Evolutionary conservation across 2,329 filamentous ascomycete species (phyloP).

Genomic region (Nigrospora sphaerica): DNA sequence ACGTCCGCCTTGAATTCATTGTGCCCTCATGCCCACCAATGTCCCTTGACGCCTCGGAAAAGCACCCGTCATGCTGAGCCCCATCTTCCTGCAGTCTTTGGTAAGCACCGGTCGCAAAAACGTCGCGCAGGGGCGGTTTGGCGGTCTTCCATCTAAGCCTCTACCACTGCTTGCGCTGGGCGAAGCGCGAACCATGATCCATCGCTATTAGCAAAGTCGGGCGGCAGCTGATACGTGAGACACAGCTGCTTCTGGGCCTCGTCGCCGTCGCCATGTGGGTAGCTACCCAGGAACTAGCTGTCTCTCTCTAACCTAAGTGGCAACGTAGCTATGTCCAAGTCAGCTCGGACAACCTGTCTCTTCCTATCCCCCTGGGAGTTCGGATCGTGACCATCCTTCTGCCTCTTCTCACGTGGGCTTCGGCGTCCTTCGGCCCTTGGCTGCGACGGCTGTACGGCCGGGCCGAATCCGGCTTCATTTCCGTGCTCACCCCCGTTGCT

Average conservation of each 20-base stretch:
- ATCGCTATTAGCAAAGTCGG: background rate
- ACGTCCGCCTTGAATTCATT: too few relatives aligned
- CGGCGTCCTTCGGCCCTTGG: constrained; percentile 14
- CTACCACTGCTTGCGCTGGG: too few relatives aligned
- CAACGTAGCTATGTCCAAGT: constrained; percentile 18
- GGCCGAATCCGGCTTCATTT: constrained; percentile 3
- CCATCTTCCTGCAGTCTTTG: too few relatives aligned
- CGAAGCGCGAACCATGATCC: too few relatives aligned
- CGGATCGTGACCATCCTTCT: constrained; percentile 20
- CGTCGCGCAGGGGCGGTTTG: too few relatives aligned
- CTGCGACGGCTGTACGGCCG: constrained; percentile 5
- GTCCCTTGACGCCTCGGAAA: too few relatives aligned
- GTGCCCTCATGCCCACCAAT: too few relatives aligned
- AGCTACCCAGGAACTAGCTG: background rate
- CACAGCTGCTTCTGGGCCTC: background rate
- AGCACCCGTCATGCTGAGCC: too few relatives aligned
- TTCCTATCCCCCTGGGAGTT: constrained; percentile 20
- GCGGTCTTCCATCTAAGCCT: too few relatives aligned
- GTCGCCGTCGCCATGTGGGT: constrained; percentile 1
- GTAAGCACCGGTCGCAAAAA: too few relatives aligned
- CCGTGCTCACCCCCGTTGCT: constrained; percentile 20
- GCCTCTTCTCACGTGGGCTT: constrained; percentile 17
- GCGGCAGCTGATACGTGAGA: background rate
- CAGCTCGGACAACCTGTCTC: constrained; percentile 16
- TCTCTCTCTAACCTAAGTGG: too few relatives aligned